Evolutionary conservation across 306 rosid genomes (phyloP), one percentile per base, ranked within the genome.

Genomic region (Rosa persica): DNA sequence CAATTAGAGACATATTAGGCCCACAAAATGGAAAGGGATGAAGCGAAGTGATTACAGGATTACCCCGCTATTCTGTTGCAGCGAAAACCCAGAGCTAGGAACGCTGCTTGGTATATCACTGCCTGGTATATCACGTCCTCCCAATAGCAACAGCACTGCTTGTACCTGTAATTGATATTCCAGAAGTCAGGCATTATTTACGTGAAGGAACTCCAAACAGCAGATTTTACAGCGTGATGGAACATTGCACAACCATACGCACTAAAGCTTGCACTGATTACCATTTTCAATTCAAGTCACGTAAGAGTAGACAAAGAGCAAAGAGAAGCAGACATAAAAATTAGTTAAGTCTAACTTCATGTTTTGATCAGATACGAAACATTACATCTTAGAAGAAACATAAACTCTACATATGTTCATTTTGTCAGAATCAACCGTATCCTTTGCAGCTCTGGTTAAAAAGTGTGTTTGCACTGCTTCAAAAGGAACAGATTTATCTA

Each of bases 81-180:
- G 17, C 49, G 74, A 49, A 76, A 68, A 70, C 72, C 85, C 83
- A 15, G 89, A 43, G 82, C 75, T 38, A 27, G 89, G 84, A 27
- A 43, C 60, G 5, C 25, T 78, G 70, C 64, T 47, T 69, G 83
- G 84, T 20, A 54, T 54, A 20, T 54, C 27, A n/a, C 61, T 55
- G 12, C 27, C 27, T 55, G 27, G 62, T 44, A 80, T 81, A 52
- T 91, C 97, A 62, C 82, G 79, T 30, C 84, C 89, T 77, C 90
- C 94, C 80, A 91, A 81, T 60, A 91, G 88, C 71, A 91, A 78
- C 22, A 91, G 79, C 64, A 91, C 93, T 72, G 97, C 97, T 86
- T 88, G 93, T 76, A 89, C 93, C 97, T 91, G 82, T 57, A 76
- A n/a, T n/a, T 39, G 43, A 82, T 47, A 40, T 66, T 86, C 79